Evolutionary conservation across 2,329 filamentous ascomycete genomes (phyloP), one percentile per base, ranked within the genome.

Genomic region (Scleromitrula shiraiana): DNA sequence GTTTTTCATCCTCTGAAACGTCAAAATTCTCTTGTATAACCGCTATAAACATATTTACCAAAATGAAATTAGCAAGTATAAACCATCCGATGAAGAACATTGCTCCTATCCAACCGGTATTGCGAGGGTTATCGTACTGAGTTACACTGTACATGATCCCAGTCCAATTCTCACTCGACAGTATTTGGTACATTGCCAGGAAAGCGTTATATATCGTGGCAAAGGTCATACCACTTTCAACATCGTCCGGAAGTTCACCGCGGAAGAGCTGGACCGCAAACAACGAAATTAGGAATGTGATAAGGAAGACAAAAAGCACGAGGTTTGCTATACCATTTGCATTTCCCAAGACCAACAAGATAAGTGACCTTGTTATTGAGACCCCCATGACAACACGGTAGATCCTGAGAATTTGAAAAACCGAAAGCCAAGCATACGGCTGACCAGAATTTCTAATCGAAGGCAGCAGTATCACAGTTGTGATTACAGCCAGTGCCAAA

Each of bases 41-140:
- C 74, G 93, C 93, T 86, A 98, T 97, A 73, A 98, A 98, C 93
- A 98, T 98, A 64, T 97, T 98, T 70, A 98, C 71, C 53, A 97
- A 78, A 68, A 98, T 95, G 64, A 97, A 91, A 66, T 94, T 96
- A 5, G 89, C 78, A 36, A 98, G 76, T 49, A 95, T 93, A 67
- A 95, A 97, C 93, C 93, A 98, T 56, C 90, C 77, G 54, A 96
- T 88, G 57, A 95, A 76, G 59, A 98, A 96, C 1, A 87, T 75
- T 7, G 91, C 89, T 8, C 87, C 89, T 49, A 97, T 89, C 91
- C 93, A 97, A 7, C 86, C 78, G n/a, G 87, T 94, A 32, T 82
- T 74, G 56, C 74, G 79, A 5, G 63, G 60, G 8, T 74, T 75
- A 8, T 86, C 82, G 58, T 80, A 83, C 5, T 76, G 70, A 0